These are phyloP conservation scores for Aspergillus ochraceus DNA, from an alignment of 2,329 filamentous ascomycete species.

Conservation along the genomic window DNA sequence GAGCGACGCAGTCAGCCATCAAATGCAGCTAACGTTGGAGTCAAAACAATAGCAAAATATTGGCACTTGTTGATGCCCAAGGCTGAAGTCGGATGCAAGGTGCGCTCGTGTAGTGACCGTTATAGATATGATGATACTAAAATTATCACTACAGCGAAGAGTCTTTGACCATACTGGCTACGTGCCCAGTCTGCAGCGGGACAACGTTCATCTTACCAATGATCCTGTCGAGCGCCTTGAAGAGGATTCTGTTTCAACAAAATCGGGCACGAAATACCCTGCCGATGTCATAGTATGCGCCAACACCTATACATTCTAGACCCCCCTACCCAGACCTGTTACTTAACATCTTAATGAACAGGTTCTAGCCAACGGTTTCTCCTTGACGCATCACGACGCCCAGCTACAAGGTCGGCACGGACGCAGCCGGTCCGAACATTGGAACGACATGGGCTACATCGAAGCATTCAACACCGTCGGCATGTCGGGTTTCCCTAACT, in stretches of 20 bases:
- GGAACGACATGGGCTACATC: slow-evolving; percentile 16
- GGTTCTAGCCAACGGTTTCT: slow-evolving; percentile 21
- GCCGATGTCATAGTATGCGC: slow-evolving; percentile 7
- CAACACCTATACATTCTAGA: background rate
- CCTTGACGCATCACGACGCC: slow-evolving; percentile 18
- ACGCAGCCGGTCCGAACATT: slow-evolving; percentile 13
- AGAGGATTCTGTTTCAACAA: background rate
- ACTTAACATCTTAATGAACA: background rate
- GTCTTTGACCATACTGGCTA: slow-evolving; percentile 10
- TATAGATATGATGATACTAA: background rate
- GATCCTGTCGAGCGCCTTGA: background rate
- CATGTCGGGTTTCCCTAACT: slow-evolving; percentile 23
- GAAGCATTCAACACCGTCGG: slow-evolving; percentile 19
- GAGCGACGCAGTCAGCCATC: background rate
- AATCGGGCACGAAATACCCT: slow-evolving; percentile 2
- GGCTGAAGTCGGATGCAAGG: slow-evolving; percentile 21
- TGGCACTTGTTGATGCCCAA: slow-evolving; percentile 16
- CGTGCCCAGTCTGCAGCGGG: background rate
- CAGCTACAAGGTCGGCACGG: slow-evolving; percentile 17
- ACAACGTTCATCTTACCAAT: slow-evolving; percentile 2
- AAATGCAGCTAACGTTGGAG: background rate
- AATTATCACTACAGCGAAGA: background rate
- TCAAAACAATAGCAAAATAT: slow-evolving; percentile 11
- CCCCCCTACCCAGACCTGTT: too few species aligned
- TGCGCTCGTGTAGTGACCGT: background rate